Base-by-base conservation (phyloP, 2,329 filamentous ascomycete genomes). In the Aureobasidium namibiae region DNA sequence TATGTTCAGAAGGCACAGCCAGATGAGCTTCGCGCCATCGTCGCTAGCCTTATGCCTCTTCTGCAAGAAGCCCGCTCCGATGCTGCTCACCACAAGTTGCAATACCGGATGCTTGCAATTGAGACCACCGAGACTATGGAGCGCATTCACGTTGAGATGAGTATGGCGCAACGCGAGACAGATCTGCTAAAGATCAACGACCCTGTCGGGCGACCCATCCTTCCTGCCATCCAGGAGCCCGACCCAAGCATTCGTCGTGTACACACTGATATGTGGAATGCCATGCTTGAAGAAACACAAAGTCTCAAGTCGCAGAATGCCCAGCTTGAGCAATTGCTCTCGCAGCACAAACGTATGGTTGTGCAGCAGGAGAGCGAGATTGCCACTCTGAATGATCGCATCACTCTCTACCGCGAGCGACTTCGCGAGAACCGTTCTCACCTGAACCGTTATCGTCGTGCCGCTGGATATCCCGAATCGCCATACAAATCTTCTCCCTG, bases 371-470 rank as follows among this genome's bases (percentile, higher is more conserved):
- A 90, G 61, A 87, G 89, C 63, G 86, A 90, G 67, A 82, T 88
- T 18, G 79, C 83, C 7, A 78, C 78, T 56, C 75, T 95, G n/a
- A 72, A 78, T 2, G 90, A 95, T 67, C 88, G 94, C 68, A 88
- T 90, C 59, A 80, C 85, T 39, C 81, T 89, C 70, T 79, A 96
- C 53, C 83, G 92, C 61, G 89, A 86, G 62, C 86, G 92, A 21
- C 95, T 97, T 63, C 84, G 88, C 42, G 90, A 95, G 70, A 96
- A 96, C 69, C 81, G 92, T 63, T 89, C 95, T 69, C 91, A 95
- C 68, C 85, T 95, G 68, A 82, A 95, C 50, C 86, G 88, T 67
- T 87, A 89, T 66, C 88, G 89, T 1, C 87, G 88, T 14, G 73
- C 71, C 16, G 66, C 68, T 16, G 66, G 72, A 24, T 85, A 88